Evolutionary conservation across 495 filamentous ascomycete species (phyloP).

Genomic region (Recurvomyces mirabilis): DNA sequence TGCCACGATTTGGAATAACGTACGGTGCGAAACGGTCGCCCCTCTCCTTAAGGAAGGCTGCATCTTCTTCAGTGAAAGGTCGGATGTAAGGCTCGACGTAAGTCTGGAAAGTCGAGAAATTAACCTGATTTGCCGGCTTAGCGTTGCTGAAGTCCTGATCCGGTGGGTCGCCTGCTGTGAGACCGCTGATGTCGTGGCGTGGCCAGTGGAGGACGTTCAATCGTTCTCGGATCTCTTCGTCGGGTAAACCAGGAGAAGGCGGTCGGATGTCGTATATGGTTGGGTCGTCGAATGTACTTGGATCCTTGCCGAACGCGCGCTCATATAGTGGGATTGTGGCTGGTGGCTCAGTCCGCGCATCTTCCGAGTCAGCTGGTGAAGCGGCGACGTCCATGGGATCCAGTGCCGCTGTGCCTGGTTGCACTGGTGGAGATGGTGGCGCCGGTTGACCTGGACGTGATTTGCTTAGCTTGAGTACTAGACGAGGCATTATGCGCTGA

Average conservation of each 20-base stretch:
- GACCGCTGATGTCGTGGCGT: conserved; percentile 60
- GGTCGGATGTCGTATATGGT: conserved; percentile 88
- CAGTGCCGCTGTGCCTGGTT: conserved; percentile 5
- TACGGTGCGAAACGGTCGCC: conserved; percentile 77
- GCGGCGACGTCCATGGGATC: conserved; percentile 18
- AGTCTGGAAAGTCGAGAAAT: conserved; percentile 73
- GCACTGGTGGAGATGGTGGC: conserved; percentile 14
- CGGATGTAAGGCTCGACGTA: conserved; percentile 89
- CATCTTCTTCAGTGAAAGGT: conserved; percentile 83
- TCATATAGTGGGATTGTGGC: conserved; percentile 61
- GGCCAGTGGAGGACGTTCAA: conserved; percentile 82
- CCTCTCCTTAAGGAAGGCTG: conserved; percentile 79
- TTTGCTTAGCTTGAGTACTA: conserved; percentile 3
- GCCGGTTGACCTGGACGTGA: conserved; percentile 5
- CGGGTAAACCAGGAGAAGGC: conserved; percentile 57
- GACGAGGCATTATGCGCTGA: background rate
- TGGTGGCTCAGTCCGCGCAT: conserved; percentile 53
- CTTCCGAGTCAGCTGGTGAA: conserved; percentile 16
- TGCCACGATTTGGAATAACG: conserved; percentile 73
- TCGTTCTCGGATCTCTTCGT: conserved; percentile 72
- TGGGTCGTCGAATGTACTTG: conserved; percentile 81
- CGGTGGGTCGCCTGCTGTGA: conserved; percentile 78
- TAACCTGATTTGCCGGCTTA: conserved; percentile 88
- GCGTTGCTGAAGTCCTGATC: conserved; percentile 91
- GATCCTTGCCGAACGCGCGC: conserved; percentile 83